A percentile compares a stretch with the other conserved stretches of the same genome.
Conservation (phyloP, 768 basidiomycete genomes). For the Pleurotus tuber-regium region DNA sequence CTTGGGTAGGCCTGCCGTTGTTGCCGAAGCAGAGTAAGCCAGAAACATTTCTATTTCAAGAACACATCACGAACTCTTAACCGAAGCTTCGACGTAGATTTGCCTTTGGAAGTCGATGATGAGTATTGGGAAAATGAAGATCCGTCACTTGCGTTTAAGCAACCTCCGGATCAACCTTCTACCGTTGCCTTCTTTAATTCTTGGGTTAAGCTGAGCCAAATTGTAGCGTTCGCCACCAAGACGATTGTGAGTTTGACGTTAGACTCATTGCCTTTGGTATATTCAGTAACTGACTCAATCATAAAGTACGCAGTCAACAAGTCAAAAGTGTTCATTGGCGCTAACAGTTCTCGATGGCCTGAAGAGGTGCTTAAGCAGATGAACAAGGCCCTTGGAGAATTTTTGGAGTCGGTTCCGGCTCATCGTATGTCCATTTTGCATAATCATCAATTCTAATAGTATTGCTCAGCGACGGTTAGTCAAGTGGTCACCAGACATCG, state of each 20-base stretch:
- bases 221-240: constrained; percentile 58
- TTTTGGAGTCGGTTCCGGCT: constrained; percentile 58
- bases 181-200: constrained; percentile 50
- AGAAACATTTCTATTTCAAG: constrained; percentile 1
- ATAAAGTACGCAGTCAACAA: constrained; percentile 42
- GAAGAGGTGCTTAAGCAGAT: constrained; percentile 45
- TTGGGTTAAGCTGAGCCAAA: constrained; percentile 56
- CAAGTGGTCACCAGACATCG: constrained; percentile 53
- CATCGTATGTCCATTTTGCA: constrained; percentile 37
- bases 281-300: constrained; percentile 2
- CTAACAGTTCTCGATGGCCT: constrained; percentile 7
- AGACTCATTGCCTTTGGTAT: constrained; percentile 42
- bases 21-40: constrained; percentile 67
- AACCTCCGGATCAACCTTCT: constrained; percentile 61
- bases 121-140: constrained; percentile 68
- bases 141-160: constrained; percentile 54
- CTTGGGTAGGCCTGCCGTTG: constrained; percentile 54
- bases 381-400: constrained; percentile 50
- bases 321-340: constrained; percentile 12
- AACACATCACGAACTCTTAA: constrained; percentile 11
- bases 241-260: constrained; percentile 47
- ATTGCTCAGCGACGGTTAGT: constrained; percentile 32
- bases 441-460: not conserved
- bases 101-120: constrained; percentile 81
- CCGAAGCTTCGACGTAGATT: constrained; percentile 77